A percentile compares a stretch with the other conserved stretches of the same genome.
Conservation (phyloP, 164 flowering plant genomes). For the Vitis amurensis region DNA sequence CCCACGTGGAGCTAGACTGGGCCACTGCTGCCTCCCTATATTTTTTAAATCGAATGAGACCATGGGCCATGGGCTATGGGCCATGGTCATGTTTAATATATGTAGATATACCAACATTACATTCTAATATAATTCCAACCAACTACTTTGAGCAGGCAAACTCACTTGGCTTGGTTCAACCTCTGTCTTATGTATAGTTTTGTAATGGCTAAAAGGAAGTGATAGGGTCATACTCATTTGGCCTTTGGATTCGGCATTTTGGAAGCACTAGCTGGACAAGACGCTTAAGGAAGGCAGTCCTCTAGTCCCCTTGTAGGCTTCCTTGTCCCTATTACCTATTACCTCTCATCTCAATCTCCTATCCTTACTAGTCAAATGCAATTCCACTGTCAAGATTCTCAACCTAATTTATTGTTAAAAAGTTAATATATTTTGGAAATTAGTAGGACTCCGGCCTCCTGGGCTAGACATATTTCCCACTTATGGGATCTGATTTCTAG, state of each 20-base stretch:
- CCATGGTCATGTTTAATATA: no score
- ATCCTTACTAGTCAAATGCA: constrained; percentile 1
- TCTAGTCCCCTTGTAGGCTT: background rate
- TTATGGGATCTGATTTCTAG: no score
- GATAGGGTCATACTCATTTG: background rate
- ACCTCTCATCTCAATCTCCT: background rate
- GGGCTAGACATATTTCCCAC: no score
- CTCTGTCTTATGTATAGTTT: constrained; percentile 15
- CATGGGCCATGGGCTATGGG: no score
- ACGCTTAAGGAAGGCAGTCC: background rate
- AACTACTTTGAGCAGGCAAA: constrained; percentile 12
- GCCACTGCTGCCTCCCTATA: background rate
- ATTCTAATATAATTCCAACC: background rate
- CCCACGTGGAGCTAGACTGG: constrained; percentile 10
- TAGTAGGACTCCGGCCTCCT: no score
- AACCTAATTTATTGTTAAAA: background rate
- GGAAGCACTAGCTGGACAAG: constrained; percentile 4
- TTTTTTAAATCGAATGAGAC: no score
- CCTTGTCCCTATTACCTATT: constrained; percentile 2
- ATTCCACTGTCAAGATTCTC: background rate
- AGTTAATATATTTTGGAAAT: background rate
- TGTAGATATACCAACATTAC: background rate
- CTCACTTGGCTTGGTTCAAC: constrained; percentile 14
- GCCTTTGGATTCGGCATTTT: background rate
- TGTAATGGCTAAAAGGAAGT: background rate